Base-by-base conservation (phyloP, 1,284 basidiomycete species). In the Xerocomus cyaneibrunnescens region DNA sequence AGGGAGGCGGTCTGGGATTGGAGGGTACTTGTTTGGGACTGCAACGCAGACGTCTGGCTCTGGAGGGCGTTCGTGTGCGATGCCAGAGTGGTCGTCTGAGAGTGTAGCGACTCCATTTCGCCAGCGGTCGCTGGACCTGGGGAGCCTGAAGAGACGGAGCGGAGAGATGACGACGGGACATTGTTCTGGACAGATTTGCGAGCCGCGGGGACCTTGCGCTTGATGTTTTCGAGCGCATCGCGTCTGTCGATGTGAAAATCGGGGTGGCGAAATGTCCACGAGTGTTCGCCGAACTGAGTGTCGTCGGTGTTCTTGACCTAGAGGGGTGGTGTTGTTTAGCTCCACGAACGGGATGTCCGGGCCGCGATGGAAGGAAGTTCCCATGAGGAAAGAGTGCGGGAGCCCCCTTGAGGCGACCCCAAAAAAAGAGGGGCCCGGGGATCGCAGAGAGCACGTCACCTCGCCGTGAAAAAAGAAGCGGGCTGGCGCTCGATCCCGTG, bases 201-300 rank as follows among this genome's bases (percentile, higher is more conserved):
- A 48, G 83, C 80, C 12, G 83, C 78, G 35, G 92, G 92, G 14
- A 91, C 88, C 72, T 96, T 96, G 59, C 94, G 87, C 73, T 94
- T 94, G 74, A 98, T 97, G 63, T 93, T 92, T 68, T 98, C 94
- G 45, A 98, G 83, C 14, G 85, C 86, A 48, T 92, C 85, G 41
- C 86, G 85, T 30, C 90, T 77, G 69, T 94, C 89, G 8, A 92
- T 85, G 60, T 90, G 89, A 70, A 99, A 98, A 66, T 94, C 89
- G 6, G 94, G 93, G 70, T 98, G 95, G 47, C 89, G 85, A 70
- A 99, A 99, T 27, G 94, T 96, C 95, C 96, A 99, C 55, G 85
- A 86, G 83, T 92, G 72, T 66, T 92, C 91, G 36, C 89, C 90
- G 61, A 83, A 89, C 52, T 84, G 81, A 58, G 80, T 76, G 57